phyloP scores from a whole-genome alignment of 352 stramenopile species.

The Pythium aristosporum region DNA sequence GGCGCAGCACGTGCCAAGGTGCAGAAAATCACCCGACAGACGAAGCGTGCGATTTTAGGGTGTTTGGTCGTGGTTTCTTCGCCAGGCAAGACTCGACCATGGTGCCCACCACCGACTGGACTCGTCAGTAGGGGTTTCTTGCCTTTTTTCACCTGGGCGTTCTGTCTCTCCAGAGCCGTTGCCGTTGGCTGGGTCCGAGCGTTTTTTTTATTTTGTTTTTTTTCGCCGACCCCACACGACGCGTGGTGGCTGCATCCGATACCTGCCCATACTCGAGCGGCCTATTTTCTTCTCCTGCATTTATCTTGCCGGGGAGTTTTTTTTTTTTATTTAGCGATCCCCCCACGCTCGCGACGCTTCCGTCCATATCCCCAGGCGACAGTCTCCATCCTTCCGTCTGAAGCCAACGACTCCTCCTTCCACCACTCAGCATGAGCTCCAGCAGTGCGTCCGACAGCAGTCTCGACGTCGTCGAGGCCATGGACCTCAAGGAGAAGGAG shows the following conservation, averaged over 20 bases:
- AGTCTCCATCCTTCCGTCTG: constrained; percentile 10
- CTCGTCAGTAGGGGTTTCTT: background rate
- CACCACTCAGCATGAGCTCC: constrained; percentile 5
- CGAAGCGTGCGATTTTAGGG: background rate
- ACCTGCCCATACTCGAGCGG: background rate
- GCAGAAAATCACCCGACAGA: constrained; percentile 11
- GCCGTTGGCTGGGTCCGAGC: background rate
- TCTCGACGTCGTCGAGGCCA: constrained; percentile 24
- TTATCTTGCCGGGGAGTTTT: constrained; percentile 1
- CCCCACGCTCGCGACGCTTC: background rate
- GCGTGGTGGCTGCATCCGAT: background rate
- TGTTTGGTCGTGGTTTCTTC: constrained; percentile 1
- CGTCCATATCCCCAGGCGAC: background rate
- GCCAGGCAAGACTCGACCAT: constrained; percentile 1
- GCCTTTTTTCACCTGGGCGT: background rate
- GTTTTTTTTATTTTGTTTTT: constrained; percentile 22
- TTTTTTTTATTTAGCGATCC: constrained; percentile 18
- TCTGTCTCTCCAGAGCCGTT: constrained; percentile 14
- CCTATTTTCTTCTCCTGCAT: constrained; percentile 10
- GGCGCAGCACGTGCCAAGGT: background rate
- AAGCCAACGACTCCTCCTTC: background rate
- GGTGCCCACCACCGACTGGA: background rate
- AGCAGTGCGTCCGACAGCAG: constrained; percentile 5
- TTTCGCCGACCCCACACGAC: constrained; percentile 15
- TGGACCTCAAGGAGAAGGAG: constrained; percentile 62